Conservation (phyloP, 495 filamentous ascomycete genomes). For the Oleoguttula mirabilis region DNA sequence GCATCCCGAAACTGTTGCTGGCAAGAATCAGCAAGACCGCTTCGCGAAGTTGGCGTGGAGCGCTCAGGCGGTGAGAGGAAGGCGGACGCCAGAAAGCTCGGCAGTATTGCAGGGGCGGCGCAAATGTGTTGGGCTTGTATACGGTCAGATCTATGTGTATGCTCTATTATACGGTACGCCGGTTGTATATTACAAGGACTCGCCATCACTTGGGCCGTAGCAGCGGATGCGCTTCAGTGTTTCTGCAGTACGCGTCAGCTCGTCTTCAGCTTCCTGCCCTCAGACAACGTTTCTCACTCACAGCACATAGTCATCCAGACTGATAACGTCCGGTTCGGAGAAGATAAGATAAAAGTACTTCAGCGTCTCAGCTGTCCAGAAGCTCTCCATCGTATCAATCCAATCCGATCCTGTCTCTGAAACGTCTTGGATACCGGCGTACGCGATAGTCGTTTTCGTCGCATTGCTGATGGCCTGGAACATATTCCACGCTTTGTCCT, state of each 20-base stretch:
- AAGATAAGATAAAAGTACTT: slow-evolving; percentile 94
- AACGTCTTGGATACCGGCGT: slow-evolving; percentile 67
- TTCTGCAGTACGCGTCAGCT: slow-evolving; percentile 13
- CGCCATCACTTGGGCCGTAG: neutral
- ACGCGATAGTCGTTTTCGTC: slow-evolving; percentile 55
- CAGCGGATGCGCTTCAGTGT: slow-evolving; percentile 42
- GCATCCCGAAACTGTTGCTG: too few relatives aligned
- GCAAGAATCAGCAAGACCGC: too few relatives aligned
- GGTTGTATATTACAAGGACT: too few relatives aligned
- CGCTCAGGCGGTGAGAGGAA: too few relatives aligned
- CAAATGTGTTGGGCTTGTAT: too few relatives aligned
- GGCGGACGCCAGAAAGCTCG: too few relatives aligned
- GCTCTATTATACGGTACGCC: too few relatives aligned
- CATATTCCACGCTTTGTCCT: slow-evolving; percentile 83
- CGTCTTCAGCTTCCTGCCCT: neutral
- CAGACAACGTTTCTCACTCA: slow-evolving; percentile 5
- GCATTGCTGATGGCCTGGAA: slow-evolving; percentile 58
- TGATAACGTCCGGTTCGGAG: slow-evolving; percentile 43
- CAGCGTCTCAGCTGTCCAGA: slow-evolving; percentile 33
- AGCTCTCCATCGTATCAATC: slow-evolving; percentile 31
- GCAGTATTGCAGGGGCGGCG: too few relatives aligned
- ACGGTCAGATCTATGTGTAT: too few relatives aligned
- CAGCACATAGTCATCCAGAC: slow-evolving; percentile 44
- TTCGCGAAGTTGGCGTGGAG: too few relatives aligned
- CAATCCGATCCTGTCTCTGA: slow-evolving; percentile 29